Conservation (phyloP, 306 rosid genomes). For the Corylus heterophylla region DNA sequence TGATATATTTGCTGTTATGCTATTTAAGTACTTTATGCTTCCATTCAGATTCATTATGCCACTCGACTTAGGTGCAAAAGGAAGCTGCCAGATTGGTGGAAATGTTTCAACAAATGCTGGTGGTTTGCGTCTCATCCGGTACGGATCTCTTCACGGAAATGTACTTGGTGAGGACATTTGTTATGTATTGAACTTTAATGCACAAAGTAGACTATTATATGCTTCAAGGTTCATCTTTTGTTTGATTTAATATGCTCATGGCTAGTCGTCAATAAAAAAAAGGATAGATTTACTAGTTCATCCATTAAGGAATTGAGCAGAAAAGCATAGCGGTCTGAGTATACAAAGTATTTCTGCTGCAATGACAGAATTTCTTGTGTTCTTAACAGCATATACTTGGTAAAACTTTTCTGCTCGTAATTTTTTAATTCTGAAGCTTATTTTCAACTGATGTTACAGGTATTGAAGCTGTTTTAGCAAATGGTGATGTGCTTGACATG, state of each 20-base stretch:
- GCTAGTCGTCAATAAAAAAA: background rate
- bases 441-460: slow-evolving; percentile 51
- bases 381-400: slow-evolving; percentile 12
- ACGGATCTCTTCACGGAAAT: slow-evolving; percentile 94
- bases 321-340: slow-evolving; percentile 15
- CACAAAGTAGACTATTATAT: slow-evolving; percentile 22
- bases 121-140: slow-evolving; percentile 91
- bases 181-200: slow-evolving; percentile 10
- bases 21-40: slow-evolving; percentile 50
- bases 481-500: slow-evolving; percentile 91
- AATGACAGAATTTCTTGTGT: slow-evolving; percentile 25
- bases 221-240: slow-evolving; percentile 9
- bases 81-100: slow-evolving; percentile 99
- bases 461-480: slow-evolving; percentile 86
- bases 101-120: slow-evolving; percentile 97
- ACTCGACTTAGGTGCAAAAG: slow-evolving; percentile 98
- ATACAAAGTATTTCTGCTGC: background rate
- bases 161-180: slow-evolving; percentile 68
- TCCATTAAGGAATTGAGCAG: slow-evolving; percentile 26
- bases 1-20: slow-evolving; percentile 19
- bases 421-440: slow-evolving; percentile 26
- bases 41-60: slow-evolving; percentile 95
- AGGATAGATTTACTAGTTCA: too few relatives aligned
- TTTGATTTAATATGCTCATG: background rate
- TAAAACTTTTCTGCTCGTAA: slow-evolving; percentile 19